Conservation (phyloP, 2,329 filamentous ascomycete genomes). For the Fusarium lateritium region DNA sequence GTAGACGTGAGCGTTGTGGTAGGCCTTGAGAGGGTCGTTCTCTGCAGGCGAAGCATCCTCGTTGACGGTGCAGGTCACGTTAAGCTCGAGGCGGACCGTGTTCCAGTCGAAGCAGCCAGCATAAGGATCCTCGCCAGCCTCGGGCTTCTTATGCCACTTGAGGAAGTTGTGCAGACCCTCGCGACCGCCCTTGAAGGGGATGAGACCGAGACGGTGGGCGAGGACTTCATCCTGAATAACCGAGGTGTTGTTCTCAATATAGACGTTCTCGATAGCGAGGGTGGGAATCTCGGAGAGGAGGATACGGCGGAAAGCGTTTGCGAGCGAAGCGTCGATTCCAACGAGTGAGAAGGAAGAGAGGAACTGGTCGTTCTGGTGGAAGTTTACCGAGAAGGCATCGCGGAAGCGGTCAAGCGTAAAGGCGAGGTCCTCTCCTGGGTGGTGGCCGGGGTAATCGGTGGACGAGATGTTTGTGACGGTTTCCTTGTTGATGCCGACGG, state of each 20-base stretch:
- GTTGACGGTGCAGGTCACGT: constrained; percentile 86
- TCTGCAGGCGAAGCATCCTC: constrained; percentile 78
- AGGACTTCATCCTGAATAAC: constrained; percentile 99
- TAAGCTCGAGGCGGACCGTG: constrained; percentile 83
- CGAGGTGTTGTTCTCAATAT: constrained; percentile 95
- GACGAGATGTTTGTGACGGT: constrained; percentile 91
- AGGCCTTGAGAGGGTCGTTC: constrained; percentile 86
- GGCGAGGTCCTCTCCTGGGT: constrained; percentile 86
- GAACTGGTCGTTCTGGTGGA: constrained; percentile 84
- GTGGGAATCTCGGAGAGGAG: constrained; percentile 95
- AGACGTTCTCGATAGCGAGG: constrained; percentile 93
- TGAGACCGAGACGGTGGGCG: constrained; percentile 88
- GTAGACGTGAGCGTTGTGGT: constrained; percentile 88
- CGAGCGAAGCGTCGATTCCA: constrained; percentile 91
- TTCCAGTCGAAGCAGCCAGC: constrained; percentile 83
- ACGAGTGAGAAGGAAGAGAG: constrained; percentile 92
- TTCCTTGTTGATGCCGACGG: constrained; percentile 89
- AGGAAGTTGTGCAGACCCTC: constrained; percentile 83
- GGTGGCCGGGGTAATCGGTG: constrained; percentile 93
- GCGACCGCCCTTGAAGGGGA: constrained; percentile 86
- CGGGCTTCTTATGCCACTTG: constrained; percentile 83
- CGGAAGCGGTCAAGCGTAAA: constrained; percentile 84
- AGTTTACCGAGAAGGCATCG: constrained; percentile 79
- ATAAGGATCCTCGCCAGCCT: constrained; percentile 72
- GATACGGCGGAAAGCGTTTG: constrained; percentile 97